Evolutionary conservation across 768 basidiomycete genomes (phyloP), one percentile per base, ranked within the genome.

Genomic region (Dioszegia hungarica): DNA sequence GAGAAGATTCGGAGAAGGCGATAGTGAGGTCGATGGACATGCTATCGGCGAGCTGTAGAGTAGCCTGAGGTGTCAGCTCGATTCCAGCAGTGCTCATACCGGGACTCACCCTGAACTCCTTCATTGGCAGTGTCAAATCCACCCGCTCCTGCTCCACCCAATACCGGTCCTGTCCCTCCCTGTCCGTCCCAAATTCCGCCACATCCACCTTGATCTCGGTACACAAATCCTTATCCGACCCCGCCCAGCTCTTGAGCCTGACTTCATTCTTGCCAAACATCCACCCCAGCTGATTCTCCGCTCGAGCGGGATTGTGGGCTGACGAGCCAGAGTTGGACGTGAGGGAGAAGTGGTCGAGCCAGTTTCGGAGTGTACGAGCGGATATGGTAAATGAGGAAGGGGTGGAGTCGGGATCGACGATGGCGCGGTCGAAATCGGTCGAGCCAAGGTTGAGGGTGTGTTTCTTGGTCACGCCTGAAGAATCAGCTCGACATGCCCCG

Each of bases 41-140:
- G 6, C 61, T 59, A 27, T 76, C 75, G 14, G 75, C 73, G 1
- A 76, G 44, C 11, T 66, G 52, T 9, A 76, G 56, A 3, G 71
- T 63, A 1, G 72, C 72, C 74, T 75, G 53, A 37, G 17, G n/a
- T 24, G 29, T 57, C 28, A 59, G 58, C 41, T 39, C 31, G 29
- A 25, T 28, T 5, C 19, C 40, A 1, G 8, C 40, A 12, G 12
- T 17, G 37, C 15, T 49, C 15, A 4, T 14, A 27, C 8, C 15
- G 12, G 22, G 6, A 61, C 74, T 62, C 58, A 76, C 75, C 45
- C 69, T 62, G 51, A 76, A 76, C 54, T 76, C 75, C 40, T 59
- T 67, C 67, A 76, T 68, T 11, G 75, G 75, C 50, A 76, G 57
- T 3, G 71, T 73, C 52, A 76, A 47, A 37, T 68, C 67, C 6